These are phyloP conservation scores for Hypoxylon sp. DNA, from an alignment of 2,329 filamentous ascomycete genomes.

Conservation along the genomic window DNA sequence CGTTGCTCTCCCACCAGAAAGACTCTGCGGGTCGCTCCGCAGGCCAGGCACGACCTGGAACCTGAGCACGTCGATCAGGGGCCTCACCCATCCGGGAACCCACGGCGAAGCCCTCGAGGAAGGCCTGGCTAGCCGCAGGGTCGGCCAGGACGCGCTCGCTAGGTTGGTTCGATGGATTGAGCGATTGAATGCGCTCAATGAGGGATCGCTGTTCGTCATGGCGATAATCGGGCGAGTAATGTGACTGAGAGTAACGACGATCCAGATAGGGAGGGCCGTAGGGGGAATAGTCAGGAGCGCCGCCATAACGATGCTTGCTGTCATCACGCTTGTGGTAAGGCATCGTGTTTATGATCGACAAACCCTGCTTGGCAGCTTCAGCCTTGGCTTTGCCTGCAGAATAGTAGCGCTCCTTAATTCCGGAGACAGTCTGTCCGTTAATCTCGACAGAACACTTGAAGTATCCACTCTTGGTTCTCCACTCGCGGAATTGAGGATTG, in stretches of 20 bases:
- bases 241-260: background rate
- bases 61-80: background rate
- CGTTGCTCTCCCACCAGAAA: background rate
- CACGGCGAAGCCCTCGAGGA: slow-evolving; percentile 50
- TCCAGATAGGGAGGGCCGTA: background rate
- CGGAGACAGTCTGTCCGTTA: too few species aligned
- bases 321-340: background rate
- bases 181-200: slow-evolving; percentile 34
- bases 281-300: background rate
- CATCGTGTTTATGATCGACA: background rate
- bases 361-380: background rate
- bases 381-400: background rate
- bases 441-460: background rate
- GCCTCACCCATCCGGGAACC: slow-evolving; percentile 29
- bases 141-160: slow-evolving; percentile 43
- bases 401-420: background rate
- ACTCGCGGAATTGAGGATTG: slow-evolving; percentile 50
- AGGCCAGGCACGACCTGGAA: background rate
- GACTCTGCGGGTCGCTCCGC: too few species aligned
- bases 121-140: slow-evolving; percentile 49
- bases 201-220: slow-evolving; percentile 37
- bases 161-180: background rate
- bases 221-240: background rate
- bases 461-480: background rate
- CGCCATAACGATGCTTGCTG: background rate